A percentile compares a stretch with the other conserved stretches of the same genome.
phyloP scores from a whole-genome alignment of 2,329 filamentous ascomycete genomes.

The Diaporthe sp. region DNA sequence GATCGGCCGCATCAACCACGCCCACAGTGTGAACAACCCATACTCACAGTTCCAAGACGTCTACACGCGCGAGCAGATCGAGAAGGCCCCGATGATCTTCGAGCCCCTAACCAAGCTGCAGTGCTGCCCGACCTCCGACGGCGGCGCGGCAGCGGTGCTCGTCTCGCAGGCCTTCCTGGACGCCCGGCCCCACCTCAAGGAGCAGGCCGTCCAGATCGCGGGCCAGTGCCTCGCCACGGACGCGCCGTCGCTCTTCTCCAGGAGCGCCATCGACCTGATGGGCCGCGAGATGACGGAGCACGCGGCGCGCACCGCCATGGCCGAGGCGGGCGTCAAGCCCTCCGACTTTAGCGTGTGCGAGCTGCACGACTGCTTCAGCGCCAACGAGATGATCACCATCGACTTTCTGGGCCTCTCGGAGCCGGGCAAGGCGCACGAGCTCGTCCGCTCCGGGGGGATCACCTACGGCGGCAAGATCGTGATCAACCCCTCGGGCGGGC shows the following conservation, averaged over 20 bases:
- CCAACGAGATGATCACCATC: conserved; percentile 92
- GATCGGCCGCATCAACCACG: conserved; percentile 92
- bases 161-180: conserved; percentile 92
- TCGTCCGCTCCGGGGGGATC: conserved; percentile 88
- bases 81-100: conserved; percentile 81
- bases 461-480: conserved; percentile 88
- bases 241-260: conserved; percentile 80
- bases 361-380: conserved; percentile 95
- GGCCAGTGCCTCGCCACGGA: conserved; percentile 92
- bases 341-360: conserved; percentile 86
- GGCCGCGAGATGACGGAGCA: conserved; percentile 85
- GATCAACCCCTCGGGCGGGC: conserved; percentile 91
- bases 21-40: conserved; percentile 90
- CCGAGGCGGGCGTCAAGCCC: conserved; percentile 76
- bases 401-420: conserved; percentile 85
- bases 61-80: conserved; percentile 87
- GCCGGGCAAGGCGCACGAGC: conserved; percentile 88
- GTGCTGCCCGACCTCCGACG: conserved; percentile 96
- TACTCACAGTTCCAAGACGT: conserved; percentile 98
- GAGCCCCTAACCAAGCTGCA: conserved; percentile 96
- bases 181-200: conserved; percentile 81
- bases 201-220: conserved; percentile 87
- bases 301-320: conserved; percentile 76
- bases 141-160: conserved; percentile 86
- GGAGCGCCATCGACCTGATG: conserved; percentile 86